Base-by-base conservation (phyloP, 2,329 filamentous ascomycete genomes). In the Aspergillus luchuensis region DNA sequence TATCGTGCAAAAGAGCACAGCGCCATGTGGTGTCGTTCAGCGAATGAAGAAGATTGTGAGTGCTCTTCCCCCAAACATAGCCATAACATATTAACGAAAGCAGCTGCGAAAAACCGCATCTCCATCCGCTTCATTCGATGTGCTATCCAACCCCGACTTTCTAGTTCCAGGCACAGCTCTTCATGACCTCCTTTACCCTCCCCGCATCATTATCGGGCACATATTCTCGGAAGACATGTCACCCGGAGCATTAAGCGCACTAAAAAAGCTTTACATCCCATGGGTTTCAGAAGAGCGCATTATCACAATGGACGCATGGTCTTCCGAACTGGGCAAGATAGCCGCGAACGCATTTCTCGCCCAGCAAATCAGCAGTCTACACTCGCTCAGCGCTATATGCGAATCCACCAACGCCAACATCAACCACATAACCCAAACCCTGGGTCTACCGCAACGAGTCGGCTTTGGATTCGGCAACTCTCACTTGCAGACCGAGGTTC, bases 221-320 rank as follows among this genome's bases (percentile, higher is more conserved):
- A 59, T 67, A 8, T 67, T 61, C 50, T 48, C 62, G 0, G 33
- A 62, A 7, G 62, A 62, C 13, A 61, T 65, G 47, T 67, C 66
- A 1, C 55, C 61, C 1, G 55, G 57, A 17, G 57, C 63, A 1
- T 15, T 68, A 4, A 62, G 57, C 0, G 65, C 65, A 2, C 28
- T 69, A 19, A 67, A 63, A 38, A 52, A 55, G 7, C 48, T 69
- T 4, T 69, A 69, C 36, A 59, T 51, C 4, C 45, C 66, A 0
- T 69, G 62, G 56, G 47, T 68, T 3, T 47, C 64, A 0, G 61
- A 66, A 8, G 64, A 68, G 8, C 59, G 59, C 11, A 63, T 68
- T 10, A 55, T 68, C 25, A 67, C 66, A 23, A 68, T 68, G 66
- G 66, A 68, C 33, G 66, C 66, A 13, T 68, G 62, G 61, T 67